Percentiles rank a stretch among this genome's conserved stretches.
Conservation (phyloP, 805 yeast species). For the Candida krabiensis region DNA sequence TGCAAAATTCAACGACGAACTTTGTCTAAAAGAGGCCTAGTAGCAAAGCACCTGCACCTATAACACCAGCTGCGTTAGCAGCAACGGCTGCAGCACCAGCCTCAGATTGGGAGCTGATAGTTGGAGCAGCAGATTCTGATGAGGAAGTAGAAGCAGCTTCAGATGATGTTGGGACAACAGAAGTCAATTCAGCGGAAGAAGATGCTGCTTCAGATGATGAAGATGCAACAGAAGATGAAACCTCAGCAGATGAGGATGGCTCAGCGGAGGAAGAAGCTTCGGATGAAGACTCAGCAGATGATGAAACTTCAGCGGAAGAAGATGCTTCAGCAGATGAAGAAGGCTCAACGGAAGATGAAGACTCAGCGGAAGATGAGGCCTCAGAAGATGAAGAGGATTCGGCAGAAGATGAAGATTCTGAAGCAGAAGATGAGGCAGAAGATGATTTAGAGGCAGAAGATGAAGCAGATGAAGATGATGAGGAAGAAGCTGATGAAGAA, state of each 20-base stretch:
- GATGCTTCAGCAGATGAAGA: slow-evolving; percentile 25
- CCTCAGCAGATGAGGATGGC: slow-evolving; percentile 16
- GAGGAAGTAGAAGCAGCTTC: slow-evolving; percentile 18
- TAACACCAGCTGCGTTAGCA: slow-evolving; percentile 27
- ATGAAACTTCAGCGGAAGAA: slow-evolving; percentile 26
- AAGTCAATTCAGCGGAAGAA: no score
- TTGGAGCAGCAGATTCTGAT: no score
- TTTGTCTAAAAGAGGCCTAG: slow-evolving; percentile 15
- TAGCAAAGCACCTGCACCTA: slow-evolving; percentile 26
- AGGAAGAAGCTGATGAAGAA: slow-evolving; percentile 33
- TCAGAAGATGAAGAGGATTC: slow-evolving; percentile 30
- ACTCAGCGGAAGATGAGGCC: slow-evolving; percentile 25
- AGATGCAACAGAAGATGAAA: slow-evolving; percentile 6
- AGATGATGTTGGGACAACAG: slow-evolving; percentile 9
- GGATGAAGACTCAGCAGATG: slow-evolving; percentile 18
- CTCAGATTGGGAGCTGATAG: slow-evolving; percentile 23
- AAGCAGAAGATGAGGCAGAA: slow-evolving; percentile 33
- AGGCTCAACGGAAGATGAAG: slow-evolving; percentile 22
- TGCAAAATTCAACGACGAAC: no score
- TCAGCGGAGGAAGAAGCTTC: slow-evolving; percentile 19
- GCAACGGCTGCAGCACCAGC: slow-evolving; percentile 25
- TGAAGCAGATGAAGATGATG: slow-evolving; percentile 33
- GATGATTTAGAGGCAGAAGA: slow-evolving; percentile 30
- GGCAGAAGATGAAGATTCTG: slow-evolving; percentile 31
- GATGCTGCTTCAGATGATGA: no score